Evolutionary conservation across 208 protist genomes (phyloP).

Genomic region (Trypanosoma boissoni): DNA sequence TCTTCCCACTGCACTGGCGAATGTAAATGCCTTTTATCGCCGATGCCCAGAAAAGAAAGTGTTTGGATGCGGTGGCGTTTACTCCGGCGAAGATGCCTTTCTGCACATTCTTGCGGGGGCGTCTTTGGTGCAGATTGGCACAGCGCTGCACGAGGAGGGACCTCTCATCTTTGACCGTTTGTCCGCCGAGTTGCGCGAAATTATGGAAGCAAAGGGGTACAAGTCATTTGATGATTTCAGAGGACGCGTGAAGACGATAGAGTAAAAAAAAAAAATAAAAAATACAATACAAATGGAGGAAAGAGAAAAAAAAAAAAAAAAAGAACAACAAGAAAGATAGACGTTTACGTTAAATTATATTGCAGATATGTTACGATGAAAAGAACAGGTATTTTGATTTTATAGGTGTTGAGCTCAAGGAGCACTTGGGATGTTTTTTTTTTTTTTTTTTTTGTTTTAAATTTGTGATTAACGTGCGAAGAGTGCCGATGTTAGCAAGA

Average conservation of each 20-base stretch:
- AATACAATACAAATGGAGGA: slow-evolving; percentile 9
- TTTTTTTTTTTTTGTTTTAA: slow-evolving; percentile 9
- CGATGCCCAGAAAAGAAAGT: slow-evolving; percentile 78
- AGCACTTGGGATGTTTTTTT: too few relatives aligned
- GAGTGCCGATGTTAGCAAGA: neutral
- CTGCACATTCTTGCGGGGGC: slow-evolving; percentile 82
- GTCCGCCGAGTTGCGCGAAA: slow-evolving; percentile 46
- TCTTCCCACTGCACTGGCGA: slow-evolving; percentile 86
- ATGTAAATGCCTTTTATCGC: slow-evolving; percentile 87
- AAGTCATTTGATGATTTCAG: slow-evolving; percentile 81
- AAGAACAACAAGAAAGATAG: slow-evolving; percentile 14
- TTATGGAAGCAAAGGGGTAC: slow-evolving; percentile 89
- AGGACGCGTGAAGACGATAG: slow-evolving; percentile 80
- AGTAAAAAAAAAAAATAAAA: slow-evolving; percentile 23
- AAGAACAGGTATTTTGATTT: too few relatives aligned
- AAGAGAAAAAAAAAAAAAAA: slow-evolving; percentile 2
- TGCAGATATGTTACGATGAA: too few relatives aligned
- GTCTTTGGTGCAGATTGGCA: slow-evolving; percentile 85
- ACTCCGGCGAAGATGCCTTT: slow-evolving; percentile 81
- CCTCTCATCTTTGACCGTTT: slow-evolving; percentile 71
- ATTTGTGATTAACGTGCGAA: neutral
- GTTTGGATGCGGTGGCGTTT: slow-evolving; percentile 85
- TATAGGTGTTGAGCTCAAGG: too few relatives aligned
- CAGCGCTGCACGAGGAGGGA: slow-evolving; percentile 78
- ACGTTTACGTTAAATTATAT: neutral